Conservation (phyloP, 108 stramenopile genomes). For the Pseudonitzschia delicatissima region DNA sequence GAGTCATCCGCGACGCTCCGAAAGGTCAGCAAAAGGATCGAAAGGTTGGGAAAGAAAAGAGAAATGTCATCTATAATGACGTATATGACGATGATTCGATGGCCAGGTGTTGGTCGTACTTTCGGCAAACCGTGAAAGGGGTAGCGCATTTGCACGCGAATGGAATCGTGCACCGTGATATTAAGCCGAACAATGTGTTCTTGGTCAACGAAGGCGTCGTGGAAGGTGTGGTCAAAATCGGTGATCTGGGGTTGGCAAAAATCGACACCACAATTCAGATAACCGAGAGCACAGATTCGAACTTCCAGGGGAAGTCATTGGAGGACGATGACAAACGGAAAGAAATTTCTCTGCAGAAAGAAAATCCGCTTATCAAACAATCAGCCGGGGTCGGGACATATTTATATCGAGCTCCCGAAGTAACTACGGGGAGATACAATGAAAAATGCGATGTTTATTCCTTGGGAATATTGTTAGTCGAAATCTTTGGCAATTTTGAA, state of each 20-base stretch:
- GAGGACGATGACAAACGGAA: neutral
- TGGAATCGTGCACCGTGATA: constrained; percentile 70
- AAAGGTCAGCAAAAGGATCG: constrained; percentile 2
- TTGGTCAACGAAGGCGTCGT: constrained; percentile 15
- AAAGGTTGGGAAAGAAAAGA: neutral
- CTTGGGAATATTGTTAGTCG: constrained; percentile 42
- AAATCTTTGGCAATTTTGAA: constrained; percentile 32
- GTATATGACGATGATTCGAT: constrained; percentile 14
- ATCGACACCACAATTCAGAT: neutral
- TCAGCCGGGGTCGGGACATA: constrained; percentile 46
- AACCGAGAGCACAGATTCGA: neutral
- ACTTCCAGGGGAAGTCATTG: neutral
- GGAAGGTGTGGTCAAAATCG: constrained; percentile 32
- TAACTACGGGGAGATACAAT: constrained; percentile 29
- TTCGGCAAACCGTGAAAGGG: constrained; percentile 49
- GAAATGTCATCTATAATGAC: neutral
- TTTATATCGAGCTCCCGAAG: constrained; percentile 54
- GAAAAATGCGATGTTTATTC: constrained; percentile 49
- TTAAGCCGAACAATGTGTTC: constrained; percentile 46
- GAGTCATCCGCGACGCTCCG: neutral
- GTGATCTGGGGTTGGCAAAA: constrained; percentile 41
- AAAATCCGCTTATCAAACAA: neutral
- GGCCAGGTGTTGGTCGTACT: constrained; percentile 34
- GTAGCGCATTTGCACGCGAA: constrained; percentile 79
- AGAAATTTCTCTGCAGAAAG: neutral